These are phyloP conservation scores for Neodidymelliopsis sp. DNA, from an alignment of 2,329 filamentous ascomycete species.

Conservation along the genomic window DNA sequence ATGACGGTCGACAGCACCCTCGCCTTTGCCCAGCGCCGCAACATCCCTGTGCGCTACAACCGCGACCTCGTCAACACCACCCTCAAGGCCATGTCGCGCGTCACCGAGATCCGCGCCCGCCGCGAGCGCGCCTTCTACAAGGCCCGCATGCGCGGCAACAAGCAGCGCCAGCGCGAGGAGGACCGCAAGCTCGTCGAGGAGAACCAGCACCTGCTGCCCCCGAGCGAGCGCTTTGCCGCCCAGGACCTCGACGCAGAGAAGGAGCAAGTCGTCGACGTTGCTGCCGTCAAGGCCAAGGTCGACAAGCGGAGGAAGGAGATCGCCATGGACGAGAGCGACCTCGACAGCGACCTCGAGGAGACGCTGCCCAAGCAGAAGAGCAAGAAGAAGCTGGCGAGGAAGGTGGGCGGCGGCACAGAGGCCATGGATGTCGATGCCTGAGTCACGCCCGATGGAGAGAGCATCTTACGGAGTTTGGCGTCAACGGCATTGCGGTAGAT, in stretches of 20 bases:
- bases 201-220: constrained; percentile 89
- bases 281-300: constrained; percentile 59
- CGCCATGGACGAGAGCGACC: constrained; percentile 61
- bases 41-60: constrained; percentile 95
- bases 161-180: constrained; percentile 77
- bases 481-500: constrained; percentile 28
- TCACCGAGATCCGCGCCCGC: constrained; percentile 81
- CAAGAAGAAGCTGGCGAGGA: constrained; percentile 58
- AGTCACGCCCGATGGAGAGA: neutral
- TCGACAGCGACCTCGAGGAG: constrained; percentile 47
- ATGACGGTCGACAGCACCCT: constrained; percentile 88
- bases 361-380: constrained; percentile 50
- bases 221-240: constrained; percentile 53
- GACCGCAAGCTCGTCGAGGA: constrained; percentile 89
- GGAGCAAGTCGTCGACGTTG: constrained; percentile 60
- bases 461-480: constrained; percentile 35
- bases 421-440: constrained; percentile 57
- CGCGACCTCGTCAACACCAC: constrained; percentile 88
- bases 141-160: constrained; percentile 90
- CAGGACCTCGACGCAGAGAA: constrained; percentile 66
- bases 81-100: constrained; percentile 88
- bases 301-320: constrained; percentile 68
- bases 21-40: constrained; percentile 89
- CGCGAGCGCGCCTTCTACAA: constrained; percentile 94
- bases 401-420: constrained; percentile 56